These are phyloP conservation scores for Cyberlindnera maclurae DNA, from an alignment of 805 yeast species.

Conservation along the genomic window DNA sequence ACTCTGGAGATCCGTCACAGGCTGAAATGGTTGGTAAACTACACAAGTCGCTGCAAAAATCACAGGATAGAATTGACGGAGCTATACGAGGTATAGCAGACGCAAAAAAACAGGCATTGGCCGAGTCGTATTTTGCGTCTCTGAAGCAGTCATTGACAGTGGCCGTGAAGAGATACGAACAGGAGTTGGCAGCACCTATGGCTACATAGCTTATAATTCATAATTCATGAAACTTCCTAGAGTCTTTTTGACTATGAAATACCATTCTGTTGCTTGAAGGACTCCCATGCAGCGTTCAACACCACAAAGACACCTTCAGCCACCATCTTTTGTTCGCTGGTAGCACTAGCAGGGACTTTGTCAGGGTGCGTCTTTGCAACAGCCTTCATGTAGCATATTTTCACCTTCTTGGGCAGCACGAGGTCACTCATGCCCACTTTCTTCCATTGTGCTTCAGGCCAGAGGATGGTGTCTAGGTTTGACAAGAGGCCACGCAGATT, in stretches of 20 bases:
- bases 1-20: slow-evolving; percentile 39
- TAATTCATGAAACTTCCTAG: no score
- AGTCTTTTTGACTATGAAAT: slow-evolving; percentile 14
- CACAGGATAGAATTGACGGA: slow-evolving; percentile 37
- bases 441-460: slow-evolving; percentile 64
- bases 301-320: slow-evolving; percentile 83
- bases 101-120: slow-evolving; percentile 20
- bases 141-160: slow-evolving; percentile 34
- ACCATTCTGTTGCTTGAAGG: slow-evolving; percentile 54
- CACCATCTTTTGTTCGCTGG: slow-evolving; percentile 68
- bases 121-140: slow-evolving; percentile 35
- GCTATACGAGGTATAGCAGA: slow-evolving; percentile 26
- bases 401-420: slow-evolving; percentile 85
- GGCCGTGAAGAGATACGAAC: slow-evolving; percentile 43
- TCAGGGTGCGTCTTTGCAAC: slow-evolving; percentile 88
- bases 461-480: slow-evolving; percentile 57
- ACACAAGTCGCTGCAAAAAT: slow-evolving; percentile 41
- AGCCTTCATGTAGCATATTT: slow-evolving; percentile 80
- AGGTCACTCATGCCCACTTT: slow-evolving; percentile 63
- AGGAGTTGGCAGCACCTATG: slow-evolving; percentile 6
- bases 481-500: slow-evolving; percentile 74
- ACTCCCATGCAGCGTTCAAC: slow-evolving; percentile 87
- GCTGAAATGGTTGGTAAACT: slow-evolving; percentile 38
- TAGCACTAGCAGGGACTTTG: slow-evolving; percentile 53
- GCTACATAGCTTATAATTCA: neutral